Evolutionary conservation across 139 green algal genomes (phyloP).

Genomic region (Tetraselmis chui): DNA sequence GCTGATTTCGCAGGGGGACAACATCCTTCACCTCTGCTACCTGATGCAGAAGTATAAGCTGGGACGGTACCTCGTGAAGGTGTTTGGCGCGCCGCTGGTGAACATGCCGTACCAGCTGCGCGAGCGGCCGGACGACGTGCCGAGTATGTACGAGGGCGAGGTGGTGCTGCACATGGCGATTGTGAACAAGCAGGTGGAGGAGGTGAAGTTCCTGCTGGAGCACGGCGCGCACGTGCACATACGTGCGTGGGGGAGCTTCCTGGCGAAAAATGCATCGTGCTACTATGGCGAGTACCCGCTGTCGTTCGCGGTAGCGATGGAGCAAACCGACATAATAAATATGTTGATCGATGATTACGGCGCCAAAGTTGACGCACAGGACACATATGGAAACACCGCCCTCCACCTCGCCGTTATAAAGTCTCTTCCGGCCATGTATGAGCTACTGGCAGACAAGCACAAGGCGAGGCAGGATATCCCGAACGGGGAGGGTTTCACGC

Average conservation of each 20-base stretch:
- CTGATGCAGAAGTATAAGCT: background rate
- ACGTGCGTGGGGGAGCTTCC: background rate
- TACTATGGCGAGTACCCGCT: constrained; percentile 3
- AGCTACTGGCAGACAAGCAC: background rate
- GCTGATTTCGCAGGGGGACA: background rate
- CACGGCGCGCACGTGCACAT: constrained; percentile 1
- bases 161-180: constrained; percentile 1
- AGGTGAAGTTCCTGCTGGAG: background rate
- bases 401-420: background rate
- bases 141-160: background rate
- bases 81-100: background rate
- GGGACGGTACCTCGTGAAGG: background rate
- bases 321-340: background rate
- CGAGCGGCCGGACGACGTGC: background rate
- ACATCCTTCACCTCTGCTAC: background rate
- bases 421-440: background rate
- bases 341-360: background rate
- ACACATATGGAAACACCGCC: background rate
- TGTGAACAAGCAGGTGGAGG: constrained; percentile 3
- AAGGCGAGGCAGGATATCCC: background rate
- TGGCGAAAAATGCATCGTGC: background rate
- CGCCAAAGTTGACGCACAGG: background rate
- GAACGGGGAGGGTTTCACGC: background rate
- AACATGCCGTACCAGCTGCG: constrained; percentile 4
- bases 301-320: background rate